Evolutionary conservation across 169 alveolate species (phyloP), one percentile per base, ranked within the genome.

Genomic region (Cryptosporidium parvum): DNA sequence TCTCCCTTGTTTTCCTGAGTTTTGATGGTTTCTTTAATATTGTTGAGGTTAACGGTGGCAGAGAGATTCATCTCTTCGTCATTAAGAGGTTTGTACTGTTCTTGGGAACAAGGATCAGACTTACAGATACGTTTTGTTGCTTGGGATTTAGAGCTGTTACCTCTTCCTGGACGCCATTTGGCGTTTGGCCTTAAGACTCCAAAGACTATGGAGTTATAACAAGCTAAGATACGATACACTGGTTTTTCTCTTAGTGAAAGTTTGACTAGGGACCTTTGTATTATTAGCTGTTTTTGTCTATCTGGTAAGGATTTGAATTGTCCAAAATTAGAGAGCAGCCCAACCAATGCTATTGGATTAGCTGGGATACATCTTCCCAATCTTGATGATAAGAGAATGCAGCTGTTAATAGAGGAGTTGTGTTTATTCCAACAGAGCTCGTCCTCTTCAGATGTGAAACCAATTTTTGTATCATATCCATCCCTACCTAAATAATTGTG

Each of bases 341-440:
- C 75, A 62, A 80, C 75, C 26, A 80, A 31, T 5, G 89, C 73
- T 42, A 80, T 80, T n/a, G 89, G 89, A 80, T 80, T 80, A 12
- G 89, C 89, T 59, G 89, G 89, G 18, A 80, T 62, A 44, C 75
- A 80, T 33, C 48, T 80, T 14, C 89, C 89, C 33, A 80, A 35
- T 48, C 70, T 80, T 21, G 61, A 35, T 9, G 89, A 59, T 37
- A 61, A 44, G 14, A 59, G 67, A 26, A 80, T 80, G 59, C 89
- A 39, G 48, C 48, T 62, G 26, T 52, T 75, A 4, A 75, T 35
- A 3, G 86, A 75, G 1, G 73, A 75, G 39, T 52, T 62, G 9
- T 75, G 58, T n/a, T 58, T 75, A 29, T 21, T 44, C 58, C 71
- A 42, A 51, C 51, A 59, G 21, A 52, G 62, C 35, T 56, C 52